Base-by-base conservation (phyloP, 2,329 filamentous ascomycete species). In the Pseudocercospora vitis region DNA sequence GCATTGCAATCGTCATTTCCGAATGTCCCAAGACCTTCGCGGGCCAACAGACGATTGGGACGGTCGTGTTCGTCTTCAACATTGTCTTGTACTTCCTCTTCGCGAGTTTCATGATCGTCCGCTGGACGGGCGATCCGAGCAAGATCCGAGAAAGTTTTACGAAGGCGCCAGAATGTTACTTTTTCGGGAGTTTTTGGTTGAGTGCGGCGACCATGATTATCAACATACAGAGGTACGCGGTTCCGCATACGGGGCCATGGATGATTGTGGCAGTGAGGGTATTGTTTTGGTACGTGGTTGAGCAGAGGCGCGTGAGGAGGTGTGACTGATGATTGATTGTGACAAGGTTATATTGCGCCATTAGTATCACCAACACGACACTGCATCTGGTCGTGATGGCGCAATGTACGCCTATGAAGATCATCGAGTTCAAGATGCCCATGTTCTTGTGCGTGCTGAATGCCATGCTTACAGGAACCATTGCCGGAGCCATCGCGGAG, bases 181-280 rank as follows among this genome's bases (percentile, higher is more conserved):
- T 90, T 74, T 78, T 89, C 51, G 84, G 86, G 3, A 85, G 86
- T 0, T 87, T 85, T 67, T 88, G 87, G 77, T 76, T 91, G 4
- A 81, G 81, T 3, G 61, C 88, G 7, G 83, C 85, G 2, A 84
- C 86, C 0, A 78, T 90, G 53, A 81, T 91, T 57, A 83, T 83
- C 3, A 81, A 82, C 53, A 82, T 85, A 0, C 80, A 88, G 44
- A 73, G 78, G 1, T 91, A 88, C 65, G 85, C 81, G 14, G 81
- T 87, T 11, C 79, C 82, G 0, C 71, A 76, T 1, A 72, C 78
- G 12, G 80, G 81, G 0, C 63, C 72, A 0, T 79, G 80, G 63
- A 78, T 88, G 8, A 71, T 81, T 1, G 78, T 77, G 65, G 79
- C 77, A 0, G 78, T 90, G 2, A 77, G 84, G 48, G 75, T 84